These are phyloP conservation scores for Microbotryum intermedium DNA, from an alignment of 1,284 basidiomycete species.

Conservation along the genomic window DNA sequence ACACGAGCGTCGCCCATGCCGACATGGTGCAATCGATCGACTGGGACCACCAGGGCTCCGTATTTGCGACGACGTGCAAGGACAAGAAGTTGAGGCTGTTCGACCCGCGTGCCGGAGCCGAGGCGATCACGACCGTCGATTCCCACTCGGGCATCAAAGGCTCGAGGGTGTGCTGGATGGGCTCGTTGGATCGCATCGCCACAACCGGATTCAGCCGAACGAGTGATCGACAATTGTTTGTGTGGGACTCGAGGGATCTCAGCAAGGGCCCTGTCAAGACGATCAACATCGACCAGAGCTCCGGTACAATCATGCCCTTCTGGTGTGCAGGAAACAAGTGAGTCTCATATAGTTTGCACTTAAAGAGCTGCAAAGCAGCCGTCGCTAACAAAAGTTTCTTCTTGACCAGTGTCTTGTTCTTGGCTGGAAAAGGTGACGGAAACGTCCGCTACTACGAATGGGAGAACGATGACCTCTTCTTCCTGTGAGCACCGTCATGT, in stretches of 20 bases:
- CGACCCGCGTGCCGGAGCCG: conserved; percentile 70
- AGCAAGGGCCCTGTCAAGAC: conserved; percentile 58
- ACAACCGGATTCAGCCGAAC: conserved; percentile 94
- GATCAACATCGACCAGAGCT: conserved; percentile 69
- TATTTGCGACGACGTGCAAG: conserved; percentile 65
- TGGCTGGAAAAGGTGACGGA: conserved; percentile 70
- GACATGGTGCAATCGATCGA: conserved; percentile 81
- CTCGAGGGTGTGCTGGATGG: conserved; percentile 82
- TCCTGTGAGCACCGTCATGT: conserved; percentile 42
- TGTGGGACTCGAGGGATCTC: conserved; percentile 75
- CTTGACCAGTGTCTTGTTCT: conserved; percentile 58
- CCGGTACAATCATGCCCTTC: conserved; percentile 95
- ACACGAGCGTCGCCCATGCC: conserved; percentile 63
- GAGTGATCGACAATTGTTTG: conserved; percentile 77
- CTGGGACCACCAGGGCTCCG: conserved; percentile 73
- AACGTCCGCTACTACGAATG: conserved; percentile 95
- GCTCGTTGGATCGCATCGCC: conserved; percentile 73
- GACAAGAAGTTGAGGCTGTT: conserved; percentile 89
- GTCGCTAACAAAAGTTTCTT: not conserved
- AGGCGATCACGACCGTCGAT: conserved; percentile 71
- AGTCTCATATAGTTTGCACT: too few species aligned
- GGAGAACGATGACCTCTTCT: conserved; percentile 72
- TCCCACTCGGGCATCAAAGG: conserved; percentile 93
- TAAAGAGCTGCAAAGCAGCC: too few species aligned
- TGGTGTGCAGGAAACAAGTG: conserved; percentile 78